Conservation (phyloP, 257 asterid genomes). For the Nicotiana tomentosiformis region DNA sequence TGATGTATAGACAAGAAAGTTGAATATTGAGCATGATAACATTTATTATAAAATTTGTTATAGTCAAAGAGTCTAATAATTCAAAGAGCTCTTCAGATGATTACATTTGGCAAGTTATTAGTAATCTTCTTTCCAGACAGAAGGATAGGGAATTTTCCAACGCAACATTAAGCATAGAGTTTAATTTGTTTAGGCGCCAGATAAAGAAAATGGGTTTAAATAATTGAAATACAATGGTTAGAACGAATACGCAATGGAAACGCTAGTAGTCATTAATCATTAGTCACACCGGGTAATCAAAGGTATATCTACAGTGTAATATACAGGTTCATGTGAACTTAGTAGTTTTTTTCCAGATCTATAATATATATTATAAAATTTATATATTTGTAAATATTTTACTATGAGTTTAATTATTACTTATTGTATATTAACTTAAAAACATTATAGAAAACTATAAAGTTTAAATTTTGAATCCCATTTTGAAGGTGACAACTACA, state of each 20-base stretch:
- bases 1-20: not conserved
- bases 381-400: no score
- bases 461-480: no score
- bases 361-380: no score
- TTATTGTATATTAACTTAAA: no score
- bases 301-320: no score
- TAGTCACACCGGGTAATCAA: not conserved
- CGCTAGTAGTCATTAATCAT: not conserved
- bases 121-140: not conserved
- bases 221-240: no score
- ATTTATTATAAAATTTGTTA: not conserved
- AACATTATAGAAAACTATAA: no score
- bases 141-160: not conserved
- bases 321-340: no score
- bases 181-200: not conserved
- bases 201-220: no score
- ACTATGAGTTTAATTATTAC: no score
- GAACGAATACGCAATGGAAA: not conserved
- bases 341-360: no score
- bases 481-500: no score
- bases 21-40: not conserved
- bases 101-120: not conserved
- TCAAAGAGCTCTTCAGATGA: not conserved
- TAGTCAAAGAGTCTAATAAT: not conserved
- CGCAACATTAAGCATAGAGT: not conserved